Percentiles rank a stretch among this genome's conserved stretches.
phyloP scores from a whole-genome alignment of 192 early-diverging fungal species.

The Backusella macrospora region DNA sequence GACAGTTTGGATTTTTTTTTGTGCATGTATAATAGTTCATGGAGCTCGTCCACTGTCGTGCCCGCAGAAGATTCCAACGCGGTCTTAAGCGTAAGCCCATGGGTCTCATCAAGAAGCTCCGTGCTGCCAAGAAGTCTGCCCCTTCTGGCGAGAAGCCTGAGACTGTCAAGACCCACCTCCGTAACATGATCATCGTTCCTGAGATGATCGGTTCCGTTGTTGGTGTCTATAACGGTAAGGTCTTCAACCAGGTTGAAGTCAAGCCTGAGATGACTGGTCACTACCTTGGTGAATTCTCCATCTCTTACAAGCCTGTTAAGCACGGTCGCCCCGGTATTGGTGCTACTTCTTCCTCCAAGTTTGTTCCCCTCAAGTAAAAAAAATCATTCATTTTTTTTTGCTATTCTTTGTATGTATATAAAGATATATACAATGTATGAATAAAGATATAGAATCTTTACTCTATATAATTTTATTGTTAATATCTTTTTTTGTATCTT shows the following conservation, averaged over 20 bases:
- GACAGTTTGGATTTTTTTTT: background rate
- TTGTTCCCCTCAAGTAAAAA: constrained; percentile 85
- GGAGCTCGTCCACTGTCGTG: too few relatives aligned
- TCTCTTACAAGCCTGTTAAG: constrained; percentile 98
- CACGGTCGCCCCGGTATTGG: constrained; percentile 99
- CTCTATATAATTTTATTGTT: too few relatives aligned
- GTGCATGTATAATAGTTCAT: constrained; percentile 65
- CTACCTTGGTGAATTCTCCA: constrained; percentile 49
- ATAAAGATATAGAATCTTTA: too few relatives aligned
- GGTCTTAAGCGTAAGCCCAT: constrained; percentile 99
- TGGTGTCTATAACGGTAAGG: constrained; percentile 99
- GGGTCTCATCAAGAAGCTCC: constrained; percentile 99
- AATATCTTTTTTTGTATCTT: too few relatives aligned
- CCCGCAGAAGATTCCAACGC: constrained; percentile 98
- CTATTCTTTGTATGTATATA: background rate
- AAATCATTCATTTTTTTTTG: background rate
- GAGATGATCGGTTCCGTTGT: constrained; percentile 98
- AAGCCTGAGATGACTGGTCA: constrained; percentile 53
- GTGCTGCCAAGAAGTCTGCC: constrained; percentile 95
- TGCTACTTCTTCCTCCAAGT: constrained; percentile 97
- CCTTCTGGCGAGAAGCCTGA: constrained; percentile 90
- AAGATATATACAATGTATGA: too few relatives aligned
- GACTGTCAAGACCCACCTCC: constrained; percentile 97
- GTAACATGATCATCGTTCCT: constrained; percentile 99
- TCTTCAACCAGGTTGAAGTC: constrained; percentile 99